phyloP scores from a whole-genome alignment of 2,329 filamentous ascomycete genomes.

The Trichoderma guizhouense region DNA sequence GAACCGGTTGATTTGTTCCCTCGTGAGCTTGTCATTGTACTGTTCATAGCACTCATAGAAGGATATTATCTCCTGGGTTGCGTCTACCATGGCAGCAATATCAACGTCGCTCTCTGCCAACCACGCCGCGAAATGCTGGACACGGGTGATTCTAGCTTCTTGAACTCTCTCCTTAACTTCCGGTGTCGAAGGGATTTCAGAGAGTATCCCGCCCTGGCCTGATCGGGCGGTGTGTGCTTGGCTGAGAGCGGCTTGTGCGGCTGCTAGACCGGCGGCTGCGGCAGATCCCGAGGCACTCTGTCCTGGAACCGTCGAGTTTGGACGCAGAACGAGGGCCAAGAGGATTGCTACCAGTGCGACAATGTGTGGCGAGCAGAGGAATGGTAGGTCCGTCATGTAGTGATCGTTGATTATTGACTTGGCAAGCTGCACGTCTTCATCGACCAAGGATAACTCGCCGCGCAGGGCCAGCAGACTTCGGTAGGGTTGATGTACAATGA shows the following conservation, averaged over 20 bases:
- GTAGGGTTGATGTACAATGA: slow-evolving; percentile 90
- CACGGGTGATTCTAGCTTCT: slow-evolving; percentile 59
- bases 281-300: slow-evolving; percentile 31
- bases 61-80: slow-evolving; percentile 86
- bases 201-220: slow-evolving; percentile 23
- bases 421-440: slow-evolving; percentile 74
- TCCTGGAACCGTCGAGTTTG: slow-evolving; percentile 37
- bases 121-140: slow-evolving; percentile 69
- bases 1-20: slow-evolving; percentile 57
- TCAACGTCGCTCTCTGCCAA: slow-evolving; percentile 83
- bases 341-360: slow-evolving; percentile 85
- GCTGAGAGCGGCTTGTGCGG: slow-evolving; percentile 47
- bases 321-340: slow-evolving; percentile 77
- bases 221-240: slow-evolving; percentile 41
- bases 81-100: slow-evolving; percentile 80
- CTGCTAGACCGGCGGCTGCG: slow-evolving; percentile 44
- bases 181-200: slow-evolving; percentile 9
- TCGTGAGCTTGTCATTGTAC: slow-evolving; percentile 57
- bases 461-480: slow-evolving; percentile 72
- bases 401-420: slow-evolving; percentile 87
- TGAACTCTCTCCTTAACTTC: slow-evolving; percentile 47
- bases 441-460: slow-evolving; percentile 64
- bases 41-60: slow-evolving; percentile 71
- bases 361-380: slow-evolving; percentile 81
- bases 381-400: slow-evolving; percentile 86